Conservation (phyloP, 208 protist species). For the Leishmania mexicana region DNA sequence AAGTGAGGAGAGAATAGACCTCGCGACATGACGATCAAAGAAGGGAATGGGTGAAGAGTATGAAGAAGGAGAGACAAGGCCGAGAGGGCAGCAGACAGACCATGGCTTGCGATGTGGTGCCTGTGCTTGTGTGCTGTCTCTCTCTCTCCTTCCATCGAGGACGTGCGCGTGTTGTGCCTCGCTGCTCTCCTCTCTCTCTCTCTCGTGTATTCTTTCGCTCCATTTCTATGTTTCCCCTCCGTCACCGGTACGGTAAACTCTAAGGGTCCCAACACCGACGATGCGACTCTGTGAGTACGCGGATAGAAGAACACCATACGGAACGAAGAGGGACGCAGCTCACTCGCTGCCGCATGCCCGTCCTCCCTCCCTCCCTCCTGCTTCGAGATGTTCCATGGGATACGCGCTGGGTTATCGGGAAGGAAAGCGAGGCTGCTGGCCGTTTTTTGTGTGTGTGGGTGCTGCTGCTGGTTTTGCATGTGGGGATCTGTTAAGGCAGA, state of each 20-base stretch:
- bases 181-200: background rate
- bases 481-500: background rate
- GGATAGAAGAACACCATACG: background rate
- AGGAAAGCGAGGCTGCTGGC: background rate
- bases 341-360: background rate
- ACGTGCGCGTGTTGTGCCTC: background rate
- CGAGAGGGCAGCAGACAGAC: background rate
- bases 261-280: background rate
- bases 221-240: background rate
- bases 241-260: background rate
- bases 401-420: background rate
- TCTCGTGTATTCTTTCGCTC: background rate
- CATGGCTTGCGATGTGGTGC: background rate
- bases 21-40: background rate
- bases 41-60: background rate
- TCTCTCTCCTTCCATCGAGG: background rate
- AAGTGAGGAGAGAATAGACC: too few relatives aligned
- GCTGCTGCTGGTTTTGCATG: background rate
- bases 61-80: background rate
- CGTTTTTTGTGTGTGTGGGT: background rate
- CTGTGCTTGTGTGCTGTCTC: background rate
- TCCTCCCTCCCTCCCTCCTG: background rate
- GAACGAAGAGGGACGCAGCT: background rate
- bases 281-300: background rate
- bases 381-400: background rate